These are phyloP conservation scores for Dendrobium catenatum DNA, from an alignment of 106 monocot species.

Conservation along the genomic window DNA sequence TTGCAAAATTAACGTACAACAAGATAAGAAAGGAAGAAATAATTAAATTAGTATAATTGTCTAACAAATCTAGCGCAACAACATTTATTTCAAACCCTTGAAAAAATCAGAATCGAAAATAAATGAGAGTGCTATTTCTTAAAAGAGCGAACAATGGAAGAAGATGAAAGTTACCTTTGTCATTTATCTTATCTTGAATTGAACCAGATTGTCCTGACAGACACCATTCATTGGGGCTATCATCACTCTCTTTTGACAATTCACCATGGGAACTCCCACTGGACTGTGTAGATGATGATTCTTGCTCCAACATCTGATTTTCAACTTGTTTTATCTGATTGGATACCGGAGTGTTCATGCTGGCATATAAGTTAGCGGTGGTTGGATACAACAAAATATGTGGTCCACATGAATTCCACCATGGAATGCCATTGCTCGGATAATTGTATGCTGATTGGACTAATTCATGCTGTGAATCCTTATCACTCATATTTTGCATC, in stretches of 20 bases:
- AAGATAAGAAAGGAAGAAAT: background rate
- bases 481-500: constrained; percentile 5
- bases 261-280: background rate
- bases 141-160: background rate
- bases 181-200: background rate
- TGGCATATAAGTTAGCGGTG: constrained; percentile 2
- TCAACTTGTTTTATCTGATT: background rate
- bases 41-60: background rate
- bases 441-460: background rate
- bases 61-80: background rate
- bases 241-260: constrained; percentile 4
- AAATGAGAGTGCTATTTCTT: background rate
- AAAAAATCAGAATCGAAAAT: background rate
- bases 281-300: background rate
- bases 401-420: constrained; percentile 12
- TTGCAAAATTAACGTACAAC: background rate
- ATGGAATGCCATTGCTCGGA: constrained; percentile 9
- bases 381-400: constrained; percentile 2
- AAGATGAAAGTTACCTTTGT: background rate
- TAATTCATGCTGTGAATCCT: constrained; percentile 4
- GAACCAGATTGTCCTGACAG: constrained; percentile 1
- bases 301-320: background rate
- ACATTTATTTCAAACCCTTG: background rate
- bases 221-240: background rate
- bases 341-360: background rate